Percentiles rank a stretch among this genome's conserved stretches.
Conservation (phyloP, 1,139 yeast genomes). For the Taiozyma onychis region DNA sequence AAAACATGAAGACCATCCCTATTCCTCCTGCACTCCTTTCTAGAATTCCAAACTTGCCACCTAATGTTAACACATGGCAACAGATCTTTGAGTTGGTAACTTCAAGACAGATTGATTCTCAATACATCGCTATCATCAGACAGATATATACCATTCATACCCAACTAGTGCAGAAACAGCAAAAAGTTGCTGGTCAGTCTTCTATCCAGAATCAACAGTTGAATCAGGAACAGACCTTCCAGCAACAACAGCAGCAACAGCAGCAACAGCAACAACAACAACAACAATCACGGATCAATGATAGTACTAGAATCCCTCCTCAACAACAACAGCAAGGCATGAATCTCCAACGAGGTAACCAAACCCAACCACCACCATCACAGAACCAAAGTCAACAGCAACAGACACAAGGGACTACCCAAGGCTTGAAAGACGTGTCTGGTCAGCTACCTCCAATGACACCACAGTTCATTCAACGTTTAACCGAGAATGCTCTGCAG, state of each 20-base stretch:
- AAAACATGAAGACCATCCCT: constrained; percentile 49
- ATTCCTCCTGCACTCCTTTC: constrained; percentile 72
- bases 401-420: constrained; percentile 1
- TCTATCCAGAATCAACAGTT: constrained; percentile 6
- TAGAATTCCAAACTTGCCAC: constrained; percentile 75
- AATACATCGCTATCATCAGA: constrained; percentile 49
- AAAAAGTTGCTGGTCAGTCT: constrained; percentile 8
- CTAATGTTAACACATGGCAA: constrained; percentile 79
- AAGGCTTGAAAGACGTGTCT: background rate
- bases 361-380: constrained; percentile 3
- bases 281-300: constrained; percentile 13
- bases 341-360: background rate
- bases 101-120: constrained; percentile 50
- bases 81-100: constrained; percentile 69
- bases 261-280: constrained; percentile 8
- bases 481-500: constrained; percentile 32
- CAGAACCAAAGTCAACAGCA: background rate
- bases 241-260: constrained; percentile 1
- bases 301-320: constrained; percentile 1
- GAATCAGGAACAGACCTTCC: constrained; percentile 2
- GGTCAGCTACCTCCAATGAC: constrained; percentile 9
- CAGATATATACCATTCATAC: constrained; percentile 58
- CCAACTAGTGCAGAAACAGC: constrained; percentile 35
- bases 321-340: constrained; percentile 17
- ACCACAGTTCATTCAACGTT: constrained; percentile 21